A percentile compares a stretch with the other conserved stretches of the same genome.
phyloP scores from a whole-genome alignment of 2,329 filamentous ascomycete species.

The Colletotrichum paranaense region DNA sequence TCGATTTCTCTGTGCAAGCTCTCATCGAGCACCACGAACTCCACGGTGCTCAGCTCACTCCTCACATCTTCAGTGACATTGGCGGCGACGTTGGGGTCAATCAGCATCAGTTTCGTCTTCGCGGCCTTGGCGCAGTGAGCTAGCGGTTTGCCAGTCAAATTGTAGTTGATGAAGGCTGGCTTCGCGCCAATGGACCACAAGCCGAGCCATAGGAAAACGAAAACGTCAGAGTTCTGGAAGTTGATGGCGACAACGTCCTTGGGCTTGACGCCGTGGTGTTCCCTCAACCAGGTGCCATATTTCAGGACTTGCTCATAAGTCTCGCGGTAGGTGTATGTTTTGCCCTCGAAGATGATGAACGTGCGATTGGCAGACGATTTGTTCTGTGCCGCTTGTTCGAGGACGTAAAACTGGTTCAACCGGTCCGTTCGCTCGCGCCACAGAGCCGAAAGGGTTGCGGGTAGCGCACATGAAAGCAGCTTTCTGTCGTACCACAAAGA shows the following conservation, averaged over 20 bases:
- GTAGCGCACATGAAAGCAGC: constrained; percentile 67
- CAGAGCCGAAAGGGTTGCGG: constrained; percentile 54
- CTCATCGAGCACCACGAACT: constrained; percentile 71
- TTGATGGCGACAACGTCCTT: constrained; percentile 84
- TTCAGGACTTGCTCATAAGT: constrained; percentile 77
- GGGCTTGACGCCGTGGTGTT: constrained; percentile 70
- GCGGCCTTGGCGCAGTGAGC: constrained; percentile 79
- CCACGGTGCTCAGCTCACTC: constrained; percentile 59
- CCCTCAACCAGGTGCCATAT: constrained; percentile 81
- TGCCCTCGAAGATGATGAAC: constrained; percentile 77
- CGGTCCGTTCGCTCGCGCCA: constrained; percentile 67
- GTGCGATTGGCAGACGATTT: constrained; percentile 61
- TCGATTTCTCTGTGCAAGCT: constrained; percentile 66
- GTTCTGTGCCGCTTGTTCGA: constrained; percentile 74
- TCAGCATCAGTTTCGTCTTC: constrained; percentile 73
- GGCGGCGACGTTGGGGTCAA: constrained; percentile 71
- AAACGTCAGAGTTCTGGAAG: constrained; percentile 84
- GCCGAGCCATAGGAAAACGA: constrained; percentile 80
- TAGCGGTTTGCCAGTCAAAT: constrained; percentile 77
- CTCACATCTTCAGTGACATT: constrained; percentile 70
- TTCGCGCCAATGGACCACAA: constrained; percentile 86
- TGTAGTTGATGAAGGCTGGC: constrained; percentile 91
- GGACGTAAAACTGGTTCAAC: constrained; percentile 78
- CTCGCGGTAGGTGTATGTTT: constrained; percentile 79
- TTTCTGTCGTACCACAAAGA: constrained; percentile 73